Evolutionary conservation across 495 filamentous ascomycete species (phyloP), one percentile per base, ranked within the genome.

Genomic region (Penicillium coprophilum): DNA sequence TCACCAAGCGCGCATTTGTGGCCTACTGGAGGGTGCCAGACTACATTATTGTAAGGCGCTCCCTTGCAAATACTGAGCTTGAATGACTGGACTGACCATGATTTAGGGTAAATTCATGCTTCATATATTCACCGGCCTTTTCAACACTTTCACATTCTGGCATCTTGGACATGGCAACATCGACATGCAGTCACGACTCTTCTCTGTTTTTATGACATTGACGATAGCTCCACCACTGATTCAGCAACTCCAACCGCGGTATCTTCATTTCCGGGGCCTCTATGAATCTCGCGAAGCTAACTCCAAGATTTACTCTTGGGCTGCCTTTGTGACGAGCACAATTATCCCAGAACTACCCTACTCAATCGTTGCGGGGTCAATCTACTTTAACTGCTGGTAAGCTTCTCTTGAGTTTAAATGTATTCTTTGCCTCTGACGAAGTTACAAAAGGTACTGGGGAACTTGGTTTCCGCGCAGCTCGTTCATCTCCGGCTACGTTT

Each of bases 141-240:
- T 87, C 69, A 84, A 82, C 56, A 80, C 79, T 2, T 86, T 86
- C 58, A 85, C 85, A 1, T 88, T 89, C 69, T 86, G 81, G 70
- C 70, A 87, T 51, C 60, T 86, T 3, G 78, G 81, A 3, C 68
- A 80, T 47, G 80, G 77, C 12, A 74, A 76, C 27, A 79, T 83
- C 32, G 86, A 85, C 65, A 83, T 85, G 79, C 82, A 86, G 59
- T 82, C 80, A 9, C 73, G 81, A 21, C 71, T 90, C 0, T 91
- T 90, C 67, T 83, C 85, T 30, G 74, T 89, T 50, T 91, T 91
- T 69, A 85, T 90, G 83, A 81, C 82, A 11, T 75, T 87, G 13
- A 88, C 86, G 19, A 84, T 87, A 48, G 79, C 75, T 3, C 82
- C 82, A 0, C 80, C 82, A 1, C 67, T 89, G 0, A 83, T 86